Conservation (phyloP, 495 filamentous ascomycete species). For the Aspergillus indologenus region DNA sequence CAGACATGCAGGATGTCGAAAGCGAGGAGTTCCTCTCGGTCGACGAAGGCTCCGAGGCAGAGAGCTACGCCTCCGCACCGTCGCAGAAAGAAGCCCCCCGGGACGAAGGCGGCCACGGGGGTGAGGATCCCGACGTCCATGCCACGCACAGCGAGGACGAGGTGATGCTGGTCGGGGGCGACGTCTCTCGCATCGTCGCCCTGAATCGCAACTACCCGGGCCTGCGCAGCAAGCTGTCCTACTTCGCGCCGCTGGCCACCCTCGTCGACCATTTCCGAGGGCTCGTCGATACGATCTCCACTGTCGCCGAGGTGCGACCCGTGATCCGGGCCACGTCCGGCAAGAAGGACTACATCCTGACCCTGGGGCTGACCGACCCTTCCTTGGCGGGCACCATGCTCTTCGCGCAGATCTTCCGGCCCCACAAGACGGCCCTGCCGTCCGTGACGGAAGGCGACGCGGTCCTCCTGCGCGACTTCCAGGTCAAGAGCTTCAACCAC, state of each 20-base stretch:
- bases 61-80: background rate
- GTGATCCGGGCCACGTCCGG: slow-evolving; percentile 61
- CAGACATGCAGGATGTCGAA: background rate
- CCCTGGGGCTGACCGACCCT: slow-evolving; percentile 68
- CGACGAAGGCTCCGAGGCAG: background rate
- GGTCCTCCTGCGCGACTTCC: slow-evolving; percentile 72
- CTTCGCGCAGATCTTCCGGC: slow-evolving; percentile 68
- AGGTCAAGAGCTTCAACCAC: slow-evolving; percentile 52
- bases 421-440: slow-evolving; percentile 69
- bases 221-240: slow-evolving; percentile 60
- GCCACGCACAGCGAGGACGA: slow-evolving; percentile 12
- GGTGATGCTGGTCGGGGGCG: slow-evolving; percentile 15
- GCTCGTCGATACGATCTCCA: slow-evolving; percentile 62
- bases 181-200: slow-evolving; percentile 14
- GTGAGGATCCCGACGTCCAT: background rate
- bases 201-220: slow-evolving; percentile 42
- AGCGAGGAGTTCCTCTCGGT: background rate
- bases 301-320: slow-evolving; percentile 57
- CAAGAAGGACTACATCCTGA: slow-evolving; percentile 65
- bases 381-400: slow-evolving; percentile 44
- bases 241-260: slow-evolving; percentile 65
- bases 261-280: slow-evolving; percentile 55
- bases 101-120: background rate
- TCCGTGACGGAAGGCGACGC: slow-evolving; percentile 66
- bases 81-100: slow-evolving; percentile 1